phyloP scores from a whole-genome alignment of 2,329 filamentous ascomycete species.

The Colletotrichum ledebouriae region DNA sequence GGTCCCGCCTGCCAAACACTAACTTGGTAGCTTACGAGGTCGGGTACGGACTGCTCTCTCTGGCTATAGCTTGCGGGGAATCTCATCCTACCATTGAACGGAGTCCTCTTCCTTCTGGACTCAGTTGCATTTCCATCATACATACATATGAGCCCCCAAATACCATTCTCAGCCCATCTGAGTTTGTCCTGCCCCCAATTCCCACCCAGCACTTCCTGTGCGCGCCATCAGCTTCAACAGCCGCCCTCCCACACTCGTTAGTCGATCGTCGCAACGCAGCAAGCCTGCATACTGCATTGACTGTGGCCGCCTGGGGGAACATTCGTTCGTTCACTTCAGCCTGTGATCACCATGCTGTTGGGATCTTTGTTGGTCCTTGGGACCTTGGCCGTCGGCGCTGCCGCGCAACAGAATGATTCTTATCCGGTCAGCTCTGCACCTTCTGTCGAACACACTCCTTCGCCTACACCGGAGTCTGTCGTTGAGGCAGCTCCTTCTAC shows the following conservation, averaged over 20 bases:
- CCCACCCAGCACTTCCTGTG: conserved; percentile 24
- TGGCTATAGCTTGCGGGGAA: conserved; percentile 26
- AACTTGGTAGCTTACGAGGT: conserved; percentile 22
- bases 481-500: background rate
- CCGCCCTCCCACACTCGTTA: conserved; percentile 38
- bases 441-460: conserved; percentile 15
- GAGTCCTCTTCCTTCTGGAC: conserved; percentile 6
- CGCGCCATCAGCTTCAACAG: conserved; percentile 14
- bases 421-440: conserved; percentile 7
- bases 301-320: conserved; percentile 10
- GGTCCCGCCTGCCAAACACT: conserved; percentile 18
- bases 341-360: conserved; percentile 23
- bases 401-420: conserved; percentile 33
- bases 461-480: background rate
- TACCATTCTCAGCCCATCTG: conserved; percentile 30
- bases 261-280: conserved; percentile 18
- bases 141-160: conserved; percentile 38
- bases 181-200: conserved; percentile 32
- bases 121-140: conserved; percentile 24
- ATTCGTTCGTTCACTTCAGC: conserved; percentile 21
- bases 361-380: conserved; percentile 28
- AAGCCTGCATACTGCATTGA: conserved; percentile 28
- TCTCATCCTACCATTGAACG: conserved; percentile 16
- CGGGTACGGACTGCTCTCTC: conserved; percentile 18
- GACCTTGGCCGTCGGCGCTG: conserved; percentile 22